Evolutionary conservation across 495 filamentous ascomycete genomes (phyloP), one percentile per base, ranked within the genome.

Genomic region (Aspergillus saccharolyticus): DNA sequence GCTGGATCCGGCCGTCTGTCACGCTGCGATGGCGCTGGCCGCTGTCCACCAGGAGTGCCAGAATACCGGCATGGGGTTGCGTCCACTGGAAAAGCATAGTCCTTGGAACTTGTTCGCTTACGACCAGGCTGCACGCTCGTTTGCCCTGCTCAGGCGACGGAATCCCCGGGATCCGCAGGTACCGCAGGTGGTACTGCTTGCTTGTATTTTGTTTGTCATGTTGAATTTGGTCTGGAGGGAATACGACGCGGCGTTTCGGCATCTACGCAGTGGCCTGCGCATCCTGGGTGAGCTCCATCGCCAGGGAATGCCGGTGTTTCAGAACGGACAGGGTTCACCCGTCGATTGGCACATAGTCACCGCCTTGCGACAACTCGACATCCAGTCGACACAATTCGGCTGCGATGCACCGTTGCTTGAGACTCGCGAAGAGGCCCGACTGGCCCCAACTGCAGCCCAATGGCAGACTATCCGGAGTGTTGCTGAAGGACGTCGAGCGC

Each of bases 301-400:
- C 33, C 33, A 39, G 33, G 33, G 33, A 2, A 39, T 9, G 33
- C 33, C 33, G 33, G 33, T 39, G 33, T 39, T 39, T 12, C 33
- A 12, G 33, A 15, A 39, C 33, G 6, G 33, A 39, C 33, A 39
- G 33, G 33, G 33, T 9, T 39, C 33, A 12, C 33, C 33, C 7
- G 33, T 39, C 33, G 33, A 39, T 12, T 39, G 33, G 33, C 33
- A 39, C 33, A 39, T 39, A 5, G 33, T 49, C n/a, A 1, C 52
- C n/a, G 19, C 25, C 42, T 52, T 52, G 47, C 46, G 4, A 55
- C 22, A 44, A 50, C 47, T 52, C 14, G 47, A 52, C 46, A 33
- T n/a, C 39, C 28, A 28, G 44, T 42, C 25, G 53, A 48, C 19
- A 10, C 45, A 48, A 20, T 39, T 39, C 12, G 33, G 33, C 33